phyloP scores from a whole-genome alignment of 2,329 filamentous ascomycete species.

The Pestalotiopsis sp. region DNA sequence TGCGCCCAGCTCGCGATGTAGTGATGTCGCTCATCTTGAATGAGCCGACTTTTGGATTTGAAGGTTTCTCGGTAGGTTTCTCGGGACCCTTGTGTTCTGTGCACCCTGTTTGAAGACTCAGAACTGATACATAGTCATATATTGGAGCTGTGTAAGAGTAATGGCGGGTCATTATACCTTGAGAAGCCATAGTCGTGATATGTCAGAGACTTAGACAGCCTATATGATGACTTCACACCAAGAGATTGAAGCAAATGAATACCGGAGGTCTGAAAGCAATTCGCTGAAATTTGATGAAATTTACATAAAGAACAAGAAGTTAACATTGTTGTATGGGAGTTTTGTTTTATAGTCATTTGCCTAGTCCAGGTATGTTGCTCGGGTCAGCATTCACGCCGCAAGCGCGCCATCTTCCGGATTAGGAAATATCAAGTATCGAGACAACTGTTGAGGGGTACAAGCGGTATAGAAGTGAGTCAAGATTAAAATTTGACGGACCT shows the following conservation, averaged over 20 bases:
- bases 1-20: constrained; percentile 6
- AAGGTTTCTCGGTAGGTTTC: not conserved
- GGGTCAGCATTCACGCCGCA: constrained; percentile 1
- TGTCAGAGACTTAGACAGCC: not conserved
- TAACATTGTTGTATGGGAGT: no score
- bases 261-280: no score
- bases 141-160: no score
- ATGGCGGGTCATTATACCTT: not conserved
- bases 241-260: no score
- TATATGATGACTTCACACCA: not conserved
- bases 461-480: not conserved
- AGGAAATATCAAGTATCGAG: not conserved
- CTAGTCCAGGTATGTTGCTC: not conserved
- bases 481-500: not conserved
- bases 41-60: not conserved
- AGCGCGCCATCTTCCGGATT: not conserved
- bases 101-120: not conserved
- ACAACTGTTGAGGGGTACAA: not conserved
- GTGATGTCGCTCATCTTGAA: constrained; percentile 15
- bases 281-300: no score
- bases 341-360: no score
- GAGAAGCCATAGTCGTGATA: not conserved
- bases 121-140: not conserved
- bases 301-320: no score
- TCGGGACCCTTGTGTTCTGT: not conserved